A percentile compares a stretch with the other conserved stretches of the same genome.
Evolutionary conservation across 192 early-diverging fungal species (phyloP).

Genomic region (Pilaira anomala): DNA sequence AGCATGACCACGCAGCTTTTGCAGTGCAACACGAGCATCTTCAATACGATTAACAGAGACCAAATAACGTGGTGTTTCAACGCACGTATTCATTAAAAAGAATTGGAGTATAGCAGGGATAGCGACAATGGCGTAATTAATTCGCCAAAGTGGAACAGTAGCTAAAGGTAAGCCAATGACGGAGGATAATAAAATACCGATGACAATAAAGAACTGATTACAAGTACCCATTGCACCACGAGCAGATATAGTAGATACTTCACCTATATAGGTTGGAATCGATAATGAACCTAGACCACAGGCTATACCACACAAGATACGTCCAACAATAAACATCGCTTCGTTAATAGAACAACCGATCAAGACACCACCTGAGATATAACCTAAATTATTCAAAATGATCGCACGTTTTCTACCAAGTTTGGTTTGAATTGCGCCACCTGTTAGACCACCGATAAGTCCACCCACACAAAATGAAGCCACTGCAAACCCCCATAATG

Average conservation of each 20-base stretch:
- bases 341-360: conserved; percentile 58
- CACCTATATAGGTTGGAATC: conserved; percentile 67
- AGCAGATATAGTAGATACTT: conserved; percentile 67
- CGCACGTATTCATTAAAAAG: conserved; percentile 62
- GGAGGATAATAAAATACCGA: conserved; percentile 74
- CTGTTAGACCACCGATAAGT: conserved; percentile 48
- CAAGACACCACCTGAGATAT: conserved; percentile 60
- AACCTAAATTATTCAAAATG: conserved; percentile 66
- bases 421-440: conserved; percentile 39
- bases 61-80: conserved; percentile 75
- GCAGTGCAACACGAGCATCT: conserved; percentile 57
- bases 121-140: conserved; percentile 62
- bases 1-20: conserved; percentile 48
- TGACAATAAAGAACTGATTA: conserved; percentile 75
- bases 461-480: conserved; percentile 53
- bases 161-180: conserved; percentile 60
- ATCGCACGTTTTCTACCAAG: conserved; percentile 54
- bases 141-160: conserved; percentile 63
- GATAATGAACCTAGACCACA: conserved; percentile 62
- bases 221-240: conserved; percentile 70
- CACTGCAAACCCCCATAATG: conserved; percentile 44
- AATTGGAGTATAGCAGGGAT: conserved; percentile 56
- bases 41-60: conserved; percentile 59
- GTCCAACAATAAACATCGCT: conserved; percentile 66
- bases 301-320: conserved; percentile 68